Conservation (phyloP, 2,329 filamentous ascomycete species). For the Ceratocystis cacaofunesta region DNA sequence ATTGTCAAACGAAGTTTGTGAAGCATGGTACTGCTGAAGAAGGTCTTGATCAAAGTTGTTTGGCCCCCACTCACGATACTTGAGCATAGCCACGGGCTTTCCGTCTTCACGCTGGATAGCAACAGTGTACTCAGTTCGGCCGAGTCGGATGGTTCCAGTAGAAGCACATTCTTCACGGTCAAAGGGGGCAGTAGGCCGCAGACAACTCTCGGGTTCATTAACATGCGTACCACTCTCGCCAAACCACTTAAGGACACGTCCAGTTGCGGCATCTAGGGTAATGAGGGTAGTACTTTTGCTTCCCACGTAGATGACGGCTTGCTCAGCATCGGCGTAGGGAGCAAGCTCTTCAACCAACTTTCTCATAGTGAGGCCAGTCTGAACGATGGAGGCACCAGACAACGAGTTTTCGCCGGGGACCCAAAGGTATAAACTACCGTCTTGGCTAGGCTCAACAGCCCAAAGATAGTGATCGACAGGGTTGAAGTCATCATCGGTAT, state of each 20-base stretch:
- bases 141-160: slow-evolving; percentile 66
- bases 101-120: slow-evolving; percentile 64
- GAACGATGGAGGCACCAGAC: slow-evolving; percentile 36
- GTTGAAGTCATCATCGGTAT: slow-evolving; percentile 42
- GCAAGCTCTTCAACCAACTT: slow-evolving; percentile 70
- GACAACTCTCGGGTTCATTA: slow-evolving; percentile 60
- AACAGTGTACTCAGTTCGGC: slow-evolving; percentile 79
- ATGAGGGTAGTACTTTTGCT: slow-evolving; percentile 83
- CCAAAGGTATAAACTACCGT: slow-evolving; percentile 80
- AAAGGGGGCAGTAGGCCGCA: slow-evolving; percentile 50
- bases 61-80: slow-evolving; percentile 85
- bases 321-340: slow-evolving; percentile 60
- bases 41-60: slow-evolving; percentile 86
- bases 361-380: slow-evolving; percentile 64
- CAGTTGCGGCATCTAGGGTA: slow-evolving; percentile 75
- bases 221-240: slow-evolving; percentile 55
- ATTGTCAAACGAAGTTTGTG: slow-evolving; percentile 58
- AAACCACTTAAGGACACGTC: slow-evolving; percentile 70
- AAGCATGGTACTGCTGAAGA: slow-evolving; percentile 52
- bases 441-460: slow-evolving; percentile 83
- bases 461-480: slow-evolving; percentile 77
- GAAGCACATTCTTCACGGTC: slow-evolving; percentile 65
- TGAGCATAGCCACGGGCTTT: slow-evolving; percentile 70
- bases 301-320: slow-evolving; percentile 74
- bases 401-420: slow-evolving; percentile 39